Base-by-base conservation (phyloP, 139 green algal species). In the Chlamydomonas schloesseri region DNA sequence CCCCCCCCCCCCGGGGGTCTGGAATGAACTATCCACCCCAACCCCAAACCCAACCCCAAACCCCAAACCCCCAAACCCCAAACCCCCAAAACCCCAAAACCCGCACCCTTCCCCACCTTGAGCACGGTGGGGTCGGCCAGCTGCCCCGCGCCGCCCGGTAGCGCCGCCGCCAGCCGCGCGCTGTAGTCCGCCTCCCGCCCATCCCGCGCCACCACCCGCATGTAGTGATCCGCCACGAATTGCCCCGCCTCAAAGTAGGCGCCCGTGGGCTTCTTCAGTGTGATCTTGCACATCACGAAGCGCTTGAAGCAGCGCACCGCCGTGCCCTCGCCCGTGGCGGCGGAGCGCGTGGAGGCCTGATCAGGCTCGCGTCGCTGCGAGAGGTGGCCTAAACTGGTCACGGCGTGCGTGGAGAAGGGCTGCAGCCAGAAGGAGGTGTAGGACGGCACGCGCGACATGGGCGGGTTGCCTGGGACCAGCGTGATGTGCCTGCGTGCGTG, bases 241-340 rank as follows among this genome's bases (percentile, higher is more conserved):
- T 84, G 78, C 6, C 78, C 78, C 62, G 78, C 79, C 20, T 76
- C 79, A 26, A 70, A 85, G 46, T 53, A 85, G 42, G 79, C 67
- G 4, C n/a, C 79, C 64, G 79, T 85, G 11, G 79, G 79, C 50
- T 85, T 85, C 47, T 57, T 55, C 14, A 85, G 79, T 46, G 79
- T 85, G 13, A 85, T 76, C 79, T 85, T 85, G 79, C 79, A 85
- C 67, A 85, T 55, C 6, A 85, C 58, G 64, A 85, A 76, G 9
- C 20, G 10, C 2, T 31, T 57, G 46, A 85, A 85, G 64, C 79
- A 85, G 65, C 79, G 64, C 47, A 69, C 65, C 47, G 47, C 47
- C 11, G 24, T 29, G 11, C 79, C 79, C 67, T 85, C 79, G 8
- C 79, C 79, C 31, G 79, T 85, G 65, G 79, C 24, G 47, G 31